These are phyloP conservation scores for Elsinoe arachidis DNA, from an alignment of 2,329 filamentous ascomycete genomes.

Conservation along the genomic window DNA sequence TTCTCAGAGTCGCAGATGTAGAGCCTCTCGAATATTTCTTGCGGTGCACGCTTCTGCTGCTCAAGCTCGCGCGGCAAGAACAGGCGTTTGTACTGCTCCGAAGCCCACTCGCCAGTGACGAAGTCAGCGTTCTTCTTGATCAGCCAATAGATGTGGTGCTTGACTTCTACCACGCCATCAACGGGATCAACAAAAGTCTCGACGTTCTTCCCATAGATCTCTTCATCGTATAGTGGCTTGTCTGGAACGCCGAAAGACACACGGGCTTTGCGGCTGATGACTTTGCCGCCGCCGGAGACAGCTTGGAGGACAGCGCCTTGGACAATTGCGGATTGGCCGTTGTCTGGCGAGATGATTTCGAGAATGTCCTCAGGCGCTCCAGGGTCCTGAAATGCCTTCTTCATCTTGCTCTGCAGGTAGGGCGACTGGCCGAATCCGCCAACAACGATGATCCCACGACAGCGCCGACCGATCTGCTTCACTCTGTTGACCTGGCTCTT, in stretches of 20 bases:
- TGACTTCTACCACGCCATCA: constrained; percentile 79
- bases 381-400: constrained; percentile 52
- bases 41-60: not conserved
- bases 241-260: constrained; percentile 1
- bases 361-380: constrained; percentile 27
- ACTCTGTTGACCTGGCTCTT: constrained; percentile 38
- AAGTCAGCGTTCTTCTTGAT: constrained; percentile 35
- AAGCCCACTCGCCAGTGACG: not conserved
- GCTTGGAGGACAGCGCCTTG: constrained; percentile 67
- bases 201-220: constrained; percentile 63
- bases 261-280: constrained; percentile 6
- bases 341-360: constrained; percentile 66
- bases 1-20: not conserved
- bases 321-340: constrained; percentile 72
- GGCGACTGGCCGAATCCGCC: constrained; percentile 69
- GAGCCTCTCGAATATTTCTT: not conserved
- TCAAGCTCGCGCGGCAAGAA: not conserved
- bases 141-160: constrained; percentile 78
- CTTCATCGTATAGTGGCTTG: constrained; percentile 52
- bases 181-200: constrained; percentile 65
- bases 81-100: not conserved
- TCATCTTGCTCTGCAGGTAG: constrained; percentile 63
- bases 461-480: constrained; percentile 30
- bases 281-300: constrained; percentile 54
- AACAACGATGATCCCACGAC: constrained; percentile 65